phyloP scores from a whole-genome alignment of 169 alveolate genomes.

The Plasmodium blacklocki region DNA sequence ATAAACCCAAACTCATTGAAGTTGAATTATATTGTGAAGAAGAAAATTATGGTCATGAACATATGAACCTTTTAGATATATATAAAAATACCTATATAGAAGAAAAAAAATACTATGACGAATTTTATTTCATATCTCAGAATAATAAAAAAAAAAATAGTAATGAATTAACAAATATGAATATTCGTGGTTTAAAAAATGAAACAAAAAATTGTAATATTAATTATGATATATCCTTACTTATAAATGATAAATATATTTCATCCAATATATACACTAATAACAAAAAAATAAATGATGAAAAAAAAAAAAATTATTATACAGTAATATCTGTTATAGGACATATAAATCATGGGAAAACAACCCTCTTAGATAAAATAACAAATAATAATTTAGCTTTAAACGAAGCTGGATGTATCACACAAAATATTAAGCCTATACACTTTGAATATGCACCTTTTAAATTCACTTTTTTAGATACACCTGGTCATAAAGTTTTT shows the following conservation, averaged over 20 bases:
- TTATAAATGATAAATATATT: background rate
- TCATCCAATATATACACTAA: background rate
- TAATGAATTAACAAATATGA: background rate
- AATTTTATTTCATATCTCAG: background rate
- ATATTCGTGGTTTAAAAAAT: background rate
- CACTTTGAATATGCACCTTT: constrained; percentile 68
- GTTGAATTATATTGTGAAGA: constrained; percentile 84
- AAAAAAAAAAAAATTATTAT: constrained; percentile 43
- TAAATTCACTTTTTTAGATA: constrained; percentile 83
- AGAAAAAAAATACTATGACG: constrained; percentile 23
- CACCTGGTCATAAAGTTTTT: constrained; percentile 88
- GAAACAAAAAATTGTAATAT: background rate
- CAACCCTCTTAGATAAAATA: constrained; percentile 83
- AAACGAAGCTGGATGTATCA: constrained; percentile 78
- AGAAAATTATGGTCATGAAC: constrained; percentile 48
- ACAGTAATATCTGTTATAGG: constrained; percentile 89
- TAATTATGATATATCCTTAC: background rate
- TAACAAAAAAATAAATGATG: constrained; percentile 7
- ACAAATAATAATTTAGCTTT: constrained; percentile 60
- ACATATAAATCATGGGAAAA: constrained; percentile 90
- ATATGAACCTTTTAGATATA: constrained; percentile 27
- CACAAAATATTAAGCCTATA: constrained; percentile 77
- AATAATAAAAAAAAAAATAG: background rate
- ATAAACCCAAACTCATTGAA: constrained; percentile 81
- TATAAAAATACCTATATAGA: constrained; percentile 27